These are phyloP conservation scores for Candida berthetii DNA, from an alignment of 805 yeast genomes.

Conservation along the genomic window DNA sequence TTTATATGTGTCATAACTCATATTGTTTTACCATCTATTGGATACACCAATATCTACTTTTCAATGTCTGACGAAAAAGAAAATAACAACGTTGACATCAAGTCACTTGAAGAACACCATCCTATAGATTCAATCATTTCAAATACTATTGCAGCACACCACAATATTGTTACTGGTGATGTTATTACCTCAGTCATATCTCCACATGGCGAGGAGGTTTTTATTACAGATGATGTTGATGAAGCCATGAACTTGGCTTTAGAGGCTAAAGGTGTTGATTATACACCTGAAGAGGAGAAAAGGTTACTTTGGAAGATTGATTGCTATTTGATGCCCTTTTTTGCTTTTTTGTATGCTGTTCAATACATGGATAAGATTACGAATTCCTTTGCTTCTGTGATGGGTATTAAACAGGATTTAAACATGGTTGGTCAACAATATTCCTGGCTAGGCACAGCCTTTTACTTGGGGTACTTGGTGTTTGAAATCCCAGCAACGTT, in stretches of 20 bases:
- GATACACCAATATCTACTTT: too few relatives aligned
- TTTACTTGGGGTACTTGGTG: slow-evolving; percentile 40
- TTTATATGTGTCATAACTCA: too few relatives aligned
- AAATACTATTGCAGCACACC: background rate
- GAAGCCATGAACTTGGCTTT: slow-evolving; percentile 27
- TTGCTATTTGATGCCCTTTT: slow-evolving; percentile 26
- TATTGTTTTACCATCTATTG: too few relatives aligned
- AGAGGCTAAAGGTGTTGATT: background rate
- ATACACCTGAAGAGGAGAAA: slow-evolving; percentile 4
- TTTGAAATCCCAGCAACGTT: slow-evolving; percentile 38
- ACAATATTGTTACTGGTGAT: background rate
- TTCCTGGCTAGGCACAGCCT: slow-evolving; percentile 38
- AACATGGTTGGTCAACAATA: slow-evolving; percentile 30
- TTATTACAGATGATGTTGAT: slow-evolving; percentile 28
- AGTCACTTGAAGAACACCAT: background rate
- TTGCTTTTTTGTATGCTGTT: slow-evolving; percentile 24
- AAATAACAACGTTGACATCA: background rate
- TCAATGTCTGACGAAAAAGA: too few relatives aligned
- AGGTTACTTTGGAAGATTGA: slow-evolving; percentile 30
- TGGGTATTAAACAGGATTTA: slow-evolving; percentile 29
- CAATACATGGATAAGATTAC: slow-evolving; percentile 34
- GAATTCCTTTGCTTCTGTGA: slow-evolving; percentile 30
- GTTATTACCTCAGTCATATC: slow-evolving; percentile 16
- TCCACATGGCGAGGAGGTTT: slow-evolving; percentile 16
- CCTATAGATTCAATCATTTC: background rate